phyloP scores from a whole-genome alignment of 495 filamentous ascomycete species.

The Articulospora tetracladia region DNA sequence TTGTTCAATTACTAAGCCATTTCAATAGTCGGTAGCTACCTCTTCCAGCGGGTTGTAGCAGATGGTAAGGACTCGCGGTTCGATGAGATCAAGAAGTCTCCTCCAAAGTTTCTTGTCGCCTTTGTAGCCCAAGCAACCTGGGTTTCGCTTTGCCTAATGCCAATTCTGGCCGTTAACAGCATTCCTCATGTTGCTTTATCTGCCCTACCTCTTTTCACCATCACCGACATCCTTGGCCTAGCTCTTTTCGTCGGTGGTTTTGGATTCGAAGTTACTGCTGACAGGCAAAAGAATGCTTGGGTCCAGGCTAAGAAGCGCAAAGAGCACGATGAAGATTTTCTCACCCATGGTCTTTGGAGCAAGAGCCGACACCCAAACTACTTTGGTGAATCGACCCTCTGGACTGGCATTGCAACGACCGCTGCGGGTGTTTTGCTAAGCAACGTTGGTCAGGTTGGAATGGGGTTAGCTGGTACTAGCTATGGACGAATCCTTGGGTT shows the following conservation, averaged over 20 bases:
- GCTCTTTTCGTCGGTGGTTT: constrained; percentile 51
- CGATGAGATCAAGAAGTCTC: constrained; percentile 50
- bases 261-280: constrained; percentile 54
- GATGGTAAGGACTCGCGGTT: constrained; percentile 58
- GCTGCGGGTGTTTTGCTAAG: constrained; percentile 46
- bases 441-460: constrained; percentile 40
- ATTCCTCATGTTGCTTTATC: constrained; percentile 46
- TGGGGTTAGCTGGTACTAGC: constrained; percentile 35
- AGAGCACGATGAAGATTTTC: constrained; percentile 58
- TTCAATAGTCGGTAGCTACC: constrained; percentile 50
- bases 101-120: constrained; percentile 47
- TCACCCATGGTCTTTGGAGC: constrained; percentile 55
- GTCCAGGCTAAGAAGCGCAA: constrained; percentile 49
- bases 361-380: constrained; percentile 63
- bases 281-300: constrained; percentile 58
- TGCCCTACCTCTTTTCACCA: constrained; percentile 31
- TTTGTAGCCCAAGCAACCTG: constrained; percentile 59
- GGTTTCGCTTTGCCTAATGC: constrained; percentile 59
- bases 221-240: constrained; percentile 50
- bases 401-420: constrained; percentile 55
- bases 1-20: constrained; percentile 1
- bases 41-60: constrained; percentile 51
- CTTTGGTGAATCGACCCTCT: constrained; percentile 61
- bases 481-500: constrained; percentile 34
- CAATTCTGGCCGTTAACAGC: constrained; percentile 54